Percentiles rank a stretch among this genome's conserved stretches.
These are phyloP conservation scores for Huntiella bhutanensis DNA, from an alignment of 2,329 filamentous ascomycete genomes.

Conservation along the genomic window DNA sequence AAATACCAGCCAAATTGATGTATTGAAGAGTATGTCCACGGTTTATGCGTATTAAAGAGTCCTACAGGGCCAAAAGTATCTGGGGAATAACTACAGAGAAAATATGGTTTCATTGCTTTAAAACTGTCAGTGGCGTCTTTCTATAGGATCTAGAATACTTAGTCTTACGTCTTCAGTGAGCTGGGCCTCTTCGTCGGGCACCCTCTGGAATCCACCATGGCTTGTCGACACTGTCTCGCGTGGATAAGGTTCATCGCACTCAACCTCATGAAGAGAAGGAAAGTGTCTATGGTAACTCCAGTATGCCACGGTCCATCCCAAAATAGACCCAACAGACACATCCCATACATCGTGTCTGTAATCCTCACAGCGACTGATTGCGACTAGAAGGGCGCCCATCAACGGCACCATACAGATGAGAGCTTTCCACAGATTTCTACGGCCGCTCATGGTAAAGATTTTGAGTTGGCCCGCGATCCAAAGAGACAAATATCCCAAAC, in stretches of 20 bases:
- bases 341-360: conserved; percentile 56
- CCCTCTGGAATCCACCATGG: conserved; percentile 21
- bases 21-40: background rate
- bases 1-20: background rate
- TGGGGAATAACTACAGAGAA: no score
- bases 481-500: conserved; percentile 54
- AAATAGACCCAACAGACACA: conserved; percentile 39
- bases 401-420: conserved; percentile 39
- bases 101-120: no score
- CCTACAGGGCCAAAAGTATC: no score
- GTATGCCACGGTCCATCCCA: conserved; percentile 41
- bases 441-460: conserved; percentile 27
- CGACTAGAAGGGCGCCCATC: conserved; percentile 45
- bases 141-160: no score
- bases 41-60: no score
- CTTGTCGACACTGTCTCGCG: conserved; percentile 22
- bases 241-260: conserved; percentile 39
- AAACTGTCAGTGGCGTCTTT: no score
- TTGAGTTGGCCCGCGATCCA: conserved; percentile 50
- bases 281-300: conserved; percentile 50
- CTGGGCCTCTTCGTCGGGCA: conserved; percentile 35
- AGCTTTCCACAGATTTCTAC: conserved; percentile 34
- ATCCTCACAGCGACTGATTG: conserved; percentile 49
- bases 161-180: no score
- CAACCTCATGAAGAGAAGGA: conserved; percentile 31